Percentiles rank a stretch among this genome's conserved stretches.
These are phyloP conservation scores for Verticillium isaacii DNA, from an alignment of 2,329 filamentous ascomycete species.

Conservation along the genomic window DNA sequence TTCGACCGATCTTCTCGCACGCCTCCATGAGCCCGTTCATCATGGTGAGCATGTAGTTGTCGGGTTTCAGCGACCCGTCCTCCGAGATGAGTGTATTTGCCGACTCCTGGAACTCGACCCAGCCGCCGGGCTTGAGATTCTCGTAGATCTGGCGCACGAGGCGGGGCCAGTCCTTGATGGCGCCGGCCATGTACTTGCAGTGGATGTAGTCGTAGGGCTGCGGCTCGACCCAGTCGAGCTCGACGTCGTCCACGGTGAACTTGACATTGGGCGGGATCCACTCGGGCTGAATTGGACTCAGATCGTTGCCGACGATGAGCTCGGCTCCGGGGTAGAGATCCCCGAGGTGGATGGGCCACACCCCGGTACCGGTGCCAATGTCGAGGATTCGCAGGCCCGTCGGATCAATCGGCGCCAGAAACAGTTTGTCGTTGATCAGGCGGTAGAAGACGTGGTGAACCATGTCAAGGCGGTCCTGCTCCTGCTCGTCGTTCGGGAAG, in stretches of 20 bases:
- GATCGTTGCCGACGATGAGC: slow-evolving; percentile 27
- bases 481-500: slow-evolving; percentile 31
- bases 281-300: slow-evolving; percentile 18
- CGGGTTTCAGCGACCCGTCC: neutral
- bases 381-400: slow-evolving; percentile 12
- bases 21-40: slow-evolving; percentile 17
- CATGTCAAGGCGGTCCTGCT: slow-evolving; percentile 34
- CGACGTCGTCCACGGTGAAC: slow-evolving; percentile 67
- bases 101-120: slow-evolving; percentile 6
- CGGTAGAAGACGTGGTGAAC: slow-evolving; percentile 26
- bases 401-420: slow-evolving; percentile 2
- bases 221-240: slow-evolving; percentile 11
- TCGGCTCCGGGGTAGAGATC: slow-evolving; percentile 17
- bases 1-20: slow-evolving; percentile 21
- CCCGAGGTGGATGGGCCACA: slow-evolving; percentile 36
- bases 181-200: slow-evolving; percentile 21
- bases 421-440: slow-evolving; percentile 21
- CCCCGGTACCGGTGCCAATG: slow-evolving; percentile 18
- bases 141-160: slow-evolving; percentile 7
- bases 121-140: slow-evolving; percentile 6
- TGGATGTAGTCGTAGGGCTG: slow-evolving; percentile 5
- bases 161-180: slow-evolving; percentile 22
- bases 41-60: slow-evolving; percentile 11
- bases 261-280: slow-evolving; percentile 67
- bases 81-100: slow-evolving; percentile 6